phyloP scores from a whole-genome alignment of 306 rosid genomes.

The Macrotyloma uniflorum region DNA sequence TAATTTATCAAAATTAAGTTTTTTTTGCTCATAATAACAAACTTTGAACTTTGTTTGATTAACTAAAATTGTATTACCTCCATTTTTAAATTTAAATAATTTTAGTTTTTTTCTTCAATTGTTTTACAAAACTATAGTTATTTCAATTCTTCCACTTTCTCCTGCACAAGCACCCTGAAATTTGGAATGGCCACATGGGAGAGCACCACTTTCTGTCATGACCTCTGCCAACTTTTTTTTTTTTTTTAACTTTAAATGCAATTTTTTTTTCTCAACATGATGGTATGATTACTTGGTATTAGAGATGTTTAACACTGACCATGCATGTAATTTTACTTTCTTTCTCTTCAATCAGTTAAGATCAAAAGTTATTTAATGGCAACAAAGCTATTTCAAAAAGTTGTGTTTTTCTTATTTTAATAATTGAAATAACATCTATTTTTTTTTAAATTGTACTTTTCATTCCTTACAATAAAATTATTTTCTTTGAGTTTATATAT shows the following conservation, averaged over 20 bases:
- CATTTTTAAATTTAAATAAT: not conserved
- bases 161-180: slow-evolving; percentile 37
- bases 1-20: too few species aligned
- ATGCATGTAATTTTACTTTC: not conserved
- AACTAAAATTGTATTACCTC: too few species aligned
- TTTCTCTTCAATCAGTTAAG: not conserved
- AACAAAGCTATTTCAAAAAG: too few species aligned
- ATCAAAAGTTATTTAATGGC: not conserved
- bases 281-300: not conserved
- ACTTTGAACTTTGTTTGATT: too few species aligned
- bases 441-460: too few species aligned
- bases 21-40: too few species aligned
- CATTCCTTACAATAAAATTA: not conserved
- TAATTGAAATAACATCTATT: too few species aligned
- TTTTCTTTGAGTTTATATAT: too few species aligned
- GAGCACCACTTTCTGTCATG: slow-evolving; percentile 86
- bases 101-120: not conserved
- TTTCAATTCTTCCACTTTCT: slow-evolving; percentile 54
- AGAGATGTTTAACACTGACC: too few species aligned
- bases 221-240: slow-evolving; percentile 80
- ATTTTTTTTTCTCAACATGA: not conserved
- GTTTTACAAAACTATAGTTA: not conserved
- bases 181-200: slow-evolving; percentile 63
- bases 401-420: too few species aligned
- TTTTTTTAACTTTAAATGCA: not conserved